phyloP scores from a whole-genome alignment of 768 basidiomycete species.

The Trametes cingulata region DNA sequence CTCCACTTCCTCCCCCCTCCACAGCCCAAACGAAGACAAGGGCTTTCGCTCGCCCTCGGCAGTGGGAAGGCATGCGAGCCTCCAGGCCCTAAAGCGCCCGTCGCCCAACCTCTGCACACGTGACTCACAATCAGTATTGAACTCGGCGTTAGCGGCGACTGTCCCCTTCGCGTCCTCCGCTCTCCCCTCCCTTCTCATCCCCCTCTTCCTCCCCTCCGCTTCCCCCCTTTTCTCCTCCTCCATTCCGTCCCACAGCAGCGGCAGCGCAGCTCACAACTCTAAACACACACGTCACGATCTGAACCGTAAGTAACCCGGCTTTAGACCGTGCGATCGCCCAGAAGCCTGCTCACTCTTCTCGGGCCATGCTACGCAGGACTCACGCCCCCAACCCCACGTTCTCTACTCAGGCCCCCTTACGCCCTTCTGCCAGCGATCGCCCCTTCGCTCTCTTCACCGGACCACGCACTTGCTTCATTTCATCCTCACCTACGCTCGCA shows the following conservation, averaged over 20 bases:
- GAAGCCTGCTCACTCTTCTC: slow-evolving; percentile 3
- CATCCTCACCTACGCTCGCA: slow-evolving; percentile 27
- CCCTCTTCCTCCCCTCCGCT: slow-evolving; percentile 1
- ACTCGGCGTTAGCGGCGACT: slow-evolving; percentile 7
- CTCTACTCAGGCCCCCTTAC: slow-evolving; percentile 18
- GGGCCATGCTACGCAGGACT: slow-evolving; percentile 3
- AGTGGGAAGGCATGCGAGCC: no score
- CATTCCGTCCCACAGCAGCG: slow-evolving; percentile 2
- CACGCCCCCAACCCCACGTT: slow-evolving; percentile 25
- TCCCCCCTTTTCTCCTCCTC: neutral
- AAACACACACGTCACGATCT: slow-evolving; percentile 1
- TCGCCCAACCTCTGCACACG: neutral
- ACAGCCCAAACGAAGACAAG: no score
- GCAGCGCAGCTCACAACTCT: neutral
- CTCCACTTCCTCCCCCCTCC: no score
- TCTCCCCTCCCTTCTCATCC: neutral
- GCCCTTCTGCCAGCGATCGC: slow-evolving; percentile 18
- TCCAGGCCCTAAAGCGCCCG: neutral
- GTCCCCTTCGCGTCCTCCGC: slow-evolving; percentile 6
- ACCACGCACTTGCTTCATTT: neutral
- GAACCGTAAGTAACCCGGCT: neutral
- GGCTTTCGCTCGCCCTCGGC: no score
- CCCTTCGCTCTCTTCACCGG: slow-evolving; percentile 8
- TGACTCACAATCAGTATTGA: slow-evolving; percentile 3
- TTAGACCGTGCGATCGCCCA: slow-evolving; percentile 5